A percentile compares a stretch with the other conserved stretches of the same genome.
Evolutionary conservation across 495 filamentous ascomycete genomes (phyloP).

Genomic region (Penicillium psychrofluorescens): DNA sequence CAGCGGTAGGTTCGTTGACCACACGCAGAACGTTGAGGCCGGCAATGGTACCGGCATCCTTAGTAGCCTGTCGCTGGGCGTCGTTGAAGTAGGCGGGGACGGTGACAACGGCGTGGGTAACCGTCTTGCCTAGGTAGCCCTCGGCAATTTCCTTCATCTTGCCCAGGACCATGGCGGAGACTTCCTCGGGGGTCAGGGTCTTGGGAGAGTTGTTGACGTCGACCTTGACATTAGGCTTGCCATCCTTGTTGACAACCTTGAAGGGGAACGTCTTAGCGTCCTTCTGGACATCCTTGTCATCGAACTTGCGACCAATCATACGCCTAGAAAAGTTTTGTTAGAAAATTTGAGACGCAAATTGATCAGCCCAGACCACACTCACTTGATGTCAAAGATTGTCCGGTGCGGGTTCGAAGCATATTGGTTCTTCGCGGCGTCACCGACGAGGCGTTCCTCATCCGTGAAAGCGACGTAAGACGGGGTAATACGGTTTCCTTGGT

Average conservation of each 20-base stretch:
- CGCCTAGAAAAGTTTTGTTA: slow-evolving; percentile 48
- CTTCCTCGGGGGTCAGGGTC: slow-evolving; percentile 79
- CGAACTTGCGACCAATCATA: slow-evolving; percentile 83
- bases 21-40: slow-evolving; percentile 96
- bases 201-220: slow-evolving; percentile 66
- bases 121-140: slow-evolving; percentile 86
- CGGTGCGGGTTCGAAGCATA: slow-evolving; percentile 83
- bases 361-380: slow-evolving; percentile 28
- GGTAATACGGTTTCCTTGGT: slow-evolving; percentile 98
- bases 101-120: slow-evolving; percentile 94
- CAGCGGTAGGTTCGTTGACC: slow-evolving; percentile 90
- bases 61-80: slow-evolving; percentile 95
- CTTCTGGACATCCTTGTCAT: slow-evolving; percentile 74
- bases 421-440: slow-evolving; percentile 99
- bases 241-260: slow-evolving; percentile 74
- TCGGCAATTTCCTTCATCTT: slow-evolving; percentile 99
- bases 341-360: background rate
- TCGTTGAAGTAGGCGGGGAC: slow-evolving; percentile 99
- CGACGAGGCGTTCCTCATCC: slow-evolving; percentile 93
- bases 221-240: slow-evolving; percentile 74
- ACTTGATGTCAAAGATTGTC: slow-evolving; percentile 94
- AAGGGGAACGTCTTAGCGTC: slow-evolving; percentile 91
- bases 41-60: slow-evolving; percentile 92
- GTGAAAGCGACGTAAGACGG: slow-evolving; percentile 98
- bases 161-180: slow-evolving; percentile 79